Evolutionary conservation across 2,329 filamentous ascomycete genomes (phyloP).

Genomic region (Sporothrix brasiliensis): DNA sequence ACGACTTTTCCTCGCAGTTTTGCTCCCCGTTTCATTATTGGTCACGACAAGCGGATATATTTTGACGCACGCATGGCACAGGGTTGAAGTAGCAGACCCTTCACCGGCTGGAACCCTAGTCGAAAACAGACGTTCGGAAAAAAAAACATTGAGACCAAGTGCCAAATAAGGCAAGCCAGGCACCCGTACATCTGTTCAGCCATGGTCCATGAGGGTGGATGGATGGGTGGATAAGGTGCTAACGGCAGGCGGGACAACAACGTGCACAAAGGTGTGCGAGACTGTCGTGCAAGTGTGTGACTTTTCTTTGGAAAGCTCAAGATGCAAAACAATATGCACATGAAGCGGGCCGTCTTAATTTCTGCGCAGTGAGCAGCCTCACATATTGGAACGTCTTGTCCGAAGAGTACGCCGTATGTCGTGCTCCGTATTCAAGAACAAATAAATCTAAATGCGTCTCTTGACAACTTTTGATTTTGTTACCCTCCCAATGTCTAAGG

Average conservation of each 20-base stretch:
- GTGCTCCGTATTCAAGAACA: not conserved
- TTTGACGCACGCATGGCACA: not conserved
- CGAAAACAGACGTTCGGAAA: not conserved
- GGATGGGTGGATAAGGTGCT: not conserved
- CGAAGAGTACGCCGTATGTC: not conserved
- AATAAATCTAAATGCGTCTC: not conserved
- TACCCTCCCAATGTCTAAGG: not conserved
- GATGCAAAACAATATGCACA: not conserved
- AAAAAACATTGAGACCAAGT: not conserved
- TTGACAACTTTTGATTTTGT: not conserved
- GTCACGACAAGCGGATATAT: not conserved
- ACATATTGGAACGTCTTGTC: not conserved
- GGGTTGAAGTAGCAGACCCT: not conserved
- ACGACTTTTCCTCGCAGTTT: not conserved
- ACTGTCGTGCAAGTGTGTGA: slow-evolving; percentile 10
- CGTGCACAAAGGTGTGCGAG: not conserved
- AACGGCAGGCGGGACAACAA: not conserved
- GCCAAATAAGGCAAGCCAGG: not conserved
- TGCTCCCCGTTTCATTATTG: slow-evolving; percentile 25
- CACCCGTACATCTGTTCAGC: slow-evolving; percentile 5
- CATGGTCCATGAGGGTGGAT: slow-evolving; percentile 2
- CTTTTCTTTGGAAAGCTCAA: slow-evolving; percentile 4
- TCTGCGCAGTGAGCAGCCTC: slow-evolving; percentile 25
- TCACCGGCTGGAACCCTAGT: slow-evolving; percentile 1
- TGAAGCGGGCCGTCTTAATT: not conserved